Conservation (phyloP, 305 asterid genomes). For the Withania somnifera region DNA sequence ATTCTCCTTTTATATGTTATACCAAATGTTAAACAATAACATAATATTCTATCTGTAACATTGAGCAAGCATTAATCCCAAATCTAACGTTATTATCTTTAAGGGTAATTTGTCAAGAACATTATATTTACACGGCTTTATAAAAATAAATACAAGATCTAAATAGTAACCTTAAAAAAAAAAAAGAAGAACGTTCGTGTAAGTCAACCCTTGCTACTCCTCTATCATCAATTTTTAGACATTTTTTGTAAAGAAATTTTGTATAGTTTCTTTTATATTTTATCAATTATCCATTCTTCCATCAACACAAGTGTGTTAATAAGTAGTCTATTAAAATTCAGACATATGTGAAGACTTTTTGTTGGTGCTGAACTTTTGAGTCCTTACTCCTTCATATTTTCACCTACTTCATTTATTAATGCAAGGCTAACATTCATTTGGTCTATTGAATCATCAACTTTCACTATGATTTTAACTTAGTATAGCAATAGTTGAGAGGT, state of each 20-base stretch:
- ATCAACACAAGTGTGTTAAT: background rate
- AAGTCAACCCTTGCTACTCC: background rate
- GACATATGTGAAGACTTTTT: background rate
- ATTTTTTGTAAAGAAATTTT: background rate
- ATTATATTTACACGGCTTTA: background rate
- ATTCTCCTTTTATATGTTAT: too few species aligned
- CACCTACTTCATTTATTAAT: background rate
- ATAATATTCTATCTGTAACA: background rate
- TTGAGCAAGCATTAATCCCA: background rate
- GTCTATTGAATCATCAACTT: background rate
- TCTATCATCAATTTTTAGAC: background rate
- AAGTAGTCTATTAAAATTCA: background rate
- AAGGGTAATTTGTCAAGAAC: background rate
- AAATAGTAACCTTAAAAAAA: background rate
- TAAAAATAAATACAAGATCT: background rate
- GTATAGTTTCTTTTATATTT: background rate
- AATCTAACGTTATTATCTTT: background rate
- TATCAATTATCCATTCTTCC: background rate
- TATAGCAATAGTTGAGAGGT: background rate
- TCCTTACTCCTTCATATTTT: background rate
- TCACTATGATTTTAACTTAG: background rate
- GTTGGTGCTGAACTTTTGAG: background rate
- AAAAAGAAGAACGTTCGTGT: background rate
- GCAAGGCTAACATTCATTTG: background rate
- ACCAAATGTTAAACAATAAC: background rate